Percentiles rank a stretch among this genome's conserved stretches.
phyloP scores from a whole-genome alignment of 2,329 filamentous ascomycete genomes.

The Mariannaea sp. region DNA sequence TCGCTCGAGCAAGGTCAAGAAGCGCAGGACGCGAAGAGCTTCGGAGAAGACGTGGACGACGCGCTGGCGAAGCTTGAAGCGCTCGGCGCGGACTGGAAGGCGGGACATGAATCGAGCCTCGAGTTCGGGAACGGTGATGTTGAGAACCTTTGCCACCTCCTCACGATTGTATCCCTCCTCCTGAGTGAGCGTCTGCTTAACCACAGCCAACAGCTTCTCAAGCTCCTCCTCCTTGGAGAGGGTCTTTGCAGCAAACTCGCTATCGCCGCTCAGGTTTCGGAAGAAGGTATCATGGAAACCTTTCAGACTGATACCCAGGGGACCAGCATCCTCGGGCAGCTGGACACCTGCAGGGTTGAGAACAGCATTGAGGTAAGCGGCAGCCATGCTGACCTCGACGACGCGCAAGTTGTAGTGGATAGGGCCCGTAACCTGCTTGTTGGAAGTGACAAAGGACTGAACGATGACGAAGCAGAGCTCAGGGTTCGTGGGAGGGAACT shows the following conservation, averaged over 20 bases:
- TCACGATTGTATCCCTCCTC: constrained; percentile 86
- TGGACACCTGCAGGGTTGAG: constrained; percentile 60
- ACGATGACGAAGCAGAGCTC: constrained; percentile 92
- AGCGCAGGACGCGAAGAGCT: constrained; percentile 82
- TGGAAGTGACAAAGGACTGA: constrained; percentile 89
- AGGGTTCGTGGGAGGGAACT: constrained; percentile 79
- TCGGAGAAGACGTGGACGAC: constrained; percentile 91
- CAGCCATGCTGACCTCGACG: constrained; percentile 91
- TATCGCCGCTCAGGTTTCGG: constrained; percentile 48
- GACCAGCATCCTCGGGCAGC: constrained; percentile 78
- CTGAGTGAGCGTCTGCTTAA: constrained; percentile 72
- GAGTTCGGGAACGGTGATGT: constrained; percentile 71
- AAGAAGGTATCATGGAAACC: constrained; percentile 89
- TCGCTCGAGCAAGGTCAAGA: constrained; percentile 76
- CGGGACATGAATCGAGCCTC: constrained; percentile 80
- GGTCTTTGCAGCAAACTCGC: constrained; percentile 49
- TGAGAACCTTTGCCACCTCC: constrained; percentile 76
- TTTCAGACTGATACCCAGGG: constrained; percentile 80
- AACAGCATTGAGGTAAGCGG: constrained; percentile 66
- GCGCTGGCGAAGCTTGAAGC: constrained; percentile 85
- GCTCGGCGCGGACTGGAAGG: constrained; percentile 86
- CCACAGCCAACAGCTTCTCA: constrained; percentile 70
- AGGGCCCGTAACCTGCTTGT: constrained; percentile 93
- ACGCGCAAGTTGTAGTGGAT: constrained; percentile 97
- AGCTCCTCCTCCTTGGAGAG: constrained; percentile 68